These are phyloP conservation scores for Thalassiosira mediterranea DNA, from an alignment of 352 stramenopile species.

Conservation along the genomic window DNA sequence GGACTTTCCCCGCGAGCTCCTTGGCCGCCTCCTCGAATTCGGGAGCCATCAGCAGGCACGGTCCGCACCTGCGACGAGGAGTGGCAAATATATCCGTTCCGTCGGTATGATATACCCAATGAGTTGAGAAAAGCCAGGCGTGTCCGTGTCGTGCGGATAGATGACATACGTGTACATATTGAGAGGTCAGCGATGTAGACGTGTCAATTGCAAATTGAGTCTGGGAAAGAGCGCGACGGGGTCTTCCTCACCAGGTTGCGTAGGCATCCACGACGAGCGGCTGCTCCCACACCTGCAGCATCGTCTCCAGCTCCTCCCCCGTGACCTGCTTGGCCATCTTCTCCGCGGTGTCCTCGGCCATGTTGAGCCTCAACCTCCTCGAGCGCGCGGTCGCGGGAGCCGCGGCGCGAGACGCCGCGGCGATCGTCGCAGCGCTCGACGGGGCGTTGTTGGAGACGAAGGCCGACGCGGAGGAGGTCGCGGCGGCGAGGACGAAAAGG, in stretches of 20 bases:
- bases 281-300: conserved; percentile 72
- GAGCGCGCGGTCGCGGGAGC: too few species aligned
- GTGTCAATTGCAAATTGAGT: too few species aligned
- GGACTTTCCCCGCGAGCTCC: conserved; percentile 63
- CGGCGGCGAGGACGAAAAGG: conserved; percentile 8
- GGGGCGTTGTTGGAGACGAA: conserved; percentile 6
- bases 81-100: not conserved
- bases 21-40: conserved; percentile 76
- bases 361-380: too few species aligned
- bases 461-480: conserved; percentile 7
- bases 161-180: too few species aligned
- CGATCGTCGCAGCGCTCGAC: too few species aligned
- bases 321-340: conserved; percentile 46
- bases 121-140: too few species aligned
- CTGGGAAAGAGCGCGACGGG: too few species aligned
- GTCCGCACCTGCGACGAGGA: conserved; percentile 57
- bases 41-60: conserved; percentile 72
- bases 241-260: conserved; percentile 67
- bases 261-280: conserved; percentile 79
- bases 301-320: conserved; percentile 71
- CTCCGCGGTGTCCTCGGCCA: conserved; percentile 23
- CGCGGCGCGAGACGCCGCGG: too few species aligned
- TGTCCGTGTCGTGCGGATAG: too few species aligned
- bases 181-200: too few species aligned
- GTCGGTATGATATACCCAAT: too few species aligned